A percentile compares a stretch with the other conserved stretches of the same genome.
Evolutionary conservation across 176 grass and related monocot genomes (phyloP).

Genomic region (Raddia guianensis): DNA sequence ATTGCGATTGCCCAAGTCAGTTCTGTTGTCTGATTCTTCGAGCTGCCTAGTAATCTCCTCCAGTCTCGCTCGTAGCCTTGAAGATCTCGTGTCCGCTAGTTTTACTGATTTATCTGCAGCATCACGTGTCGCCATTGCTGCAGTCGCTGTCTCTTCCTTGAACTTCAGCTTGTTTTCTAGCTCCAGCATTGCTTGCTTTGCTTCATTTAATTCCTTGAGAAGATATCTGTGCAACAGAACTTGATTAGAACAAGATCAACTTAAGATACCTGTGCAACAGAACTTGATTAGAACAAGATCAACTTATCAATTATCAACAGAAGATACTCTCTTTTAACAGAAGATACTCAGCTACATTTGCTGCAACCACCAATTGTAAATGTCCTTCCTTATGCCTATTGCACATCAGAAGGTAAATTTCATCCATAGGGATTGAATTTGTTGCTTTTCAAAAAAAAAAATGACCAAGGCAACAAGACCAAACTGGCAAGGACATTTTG

Average conservation of each 20-base stretch:
- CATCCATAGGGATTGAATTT: constrained; percentile 17
- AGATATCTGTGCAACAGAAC: constrained; percentile 52
- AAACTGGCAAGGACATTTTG: too few species aligned
- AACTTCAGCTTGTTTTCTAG: constrained; percentile 95
- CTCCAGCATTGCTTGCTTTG: constrained; percentile 68
- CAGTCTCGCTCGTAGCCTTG: constrained; percentile 74
- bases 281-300: too few species aligned
- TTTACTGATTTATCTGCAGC: constrained; percentile 89
- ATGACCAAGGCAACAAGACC: background rate
- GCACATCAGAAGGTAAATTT: background rate
- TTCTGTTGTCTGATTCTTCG: constrained; percentile 65
- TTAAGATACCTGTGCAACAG: too few species aligned
- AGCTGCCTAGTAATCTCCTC: constrained; percentile 84
- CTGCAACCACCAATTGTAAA: constrained; percentile 1
- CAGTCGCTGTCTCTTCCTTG: constrained; percentile 85
- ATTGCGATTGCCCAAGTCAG: constrained; percentile 28
- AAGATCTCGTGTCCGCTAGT: constrained; percentile 66
- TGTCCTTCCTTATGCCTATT: background rate
- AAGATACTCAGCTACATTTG: background rate
- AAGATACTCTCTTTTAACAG: background rate
- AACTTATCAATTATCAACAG: too few species aligned
- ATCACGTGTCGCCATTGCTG: constrained; percentile 79
- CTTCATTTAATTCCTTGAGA: constrained; percentile 86
- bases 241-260: too few species aligned
- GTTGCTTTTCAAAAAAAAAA: background rate